phyloP scores from a whole-genome alignment of 495 filamentous ascomycete species.

The Trichoderma erinaceum region DNA sequence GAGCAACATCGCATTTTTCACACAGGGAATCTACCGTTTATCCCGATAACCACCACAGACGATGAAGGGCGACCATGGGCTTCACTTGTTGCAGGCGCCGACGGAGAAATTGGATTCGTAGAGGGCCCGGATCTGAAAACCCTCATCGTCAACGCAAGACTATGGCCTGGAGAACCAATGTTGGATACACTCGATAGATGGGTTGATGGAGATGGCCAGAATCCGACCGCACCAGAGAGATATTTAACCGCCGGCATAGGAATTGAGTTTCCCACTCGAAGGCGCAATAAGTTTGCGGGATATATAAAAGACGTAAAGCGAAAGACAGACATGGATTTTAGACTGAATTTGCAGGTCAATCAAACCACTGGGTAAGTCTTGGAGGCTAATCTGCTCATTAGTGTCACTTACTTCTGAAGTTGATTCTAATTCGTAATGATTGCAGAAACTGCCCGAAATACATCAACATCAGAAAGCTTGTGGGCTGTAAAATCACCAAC shows the following conservation, averaged over 20 bases:
- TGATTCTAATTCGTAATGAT: neutral
- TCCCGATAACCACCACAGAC: neutral
- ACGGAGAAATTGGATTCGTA: neutral
- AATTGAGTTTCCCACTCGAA: neutral
- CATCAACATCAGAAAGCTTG: neutral
- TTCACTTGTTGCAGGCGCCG: neutral
- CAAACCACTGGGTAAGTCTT: neutral
- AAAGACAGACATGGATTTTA: neutral
- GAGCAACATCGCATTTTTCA: slow-evolving; percentile 11
- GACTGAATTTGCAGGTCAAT: neutral
- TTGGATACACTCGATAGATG: neutral
- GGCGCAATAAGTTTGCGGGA: slow-evolving; percentile 8
- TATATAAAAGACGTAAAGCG: neutral
- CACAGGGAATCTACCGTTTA: neutral
- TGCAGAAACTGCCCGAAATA: slow-evolving; percentile 2
- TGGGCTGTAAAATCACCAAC: neutral
- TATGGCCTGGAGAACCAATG: neutral
- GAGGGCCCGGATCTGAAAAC: neutral
- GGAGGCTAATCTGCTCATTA: neutral
- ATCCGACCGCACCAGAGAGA: neutral
- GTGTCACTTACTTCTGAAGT: neutral
- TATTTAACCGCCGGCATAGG: neutral
- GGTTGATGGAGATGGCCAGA: slow-evolving; percentile 1
- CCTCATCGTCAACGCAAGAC: neutral
- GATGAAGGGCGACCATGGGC: slow-evolving; percentile 5